Conservation (phyloP, 2,329 filamentous ascomycete species). For the Allantophomopsis lycopodina region DNA sequence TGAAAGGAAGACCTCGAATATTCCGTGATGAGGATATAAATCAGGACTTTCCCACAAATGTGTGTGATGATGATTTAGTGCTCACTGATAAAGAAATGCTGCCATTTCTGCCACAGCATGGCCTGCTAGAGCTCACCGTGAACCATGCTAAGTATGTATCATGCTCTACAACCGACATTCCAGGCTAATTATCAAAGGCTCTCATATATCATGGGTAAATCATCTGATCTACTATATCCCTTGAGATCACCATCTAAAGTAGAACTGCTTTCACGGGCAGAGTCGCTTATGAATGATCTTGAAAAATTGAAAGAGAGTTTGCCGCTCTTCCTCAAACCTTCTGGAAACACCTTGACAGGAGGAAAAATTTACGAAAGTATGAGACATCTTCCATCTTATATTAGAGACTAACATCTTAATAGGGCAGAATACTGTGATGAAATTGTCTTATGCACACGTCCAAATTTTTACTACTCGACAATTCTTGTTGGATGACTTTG, state of each 20-base stretch:
- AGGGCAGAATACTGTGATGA: conserved; percentile 36
- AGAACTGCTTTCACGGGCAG: conserved; percentile 22
- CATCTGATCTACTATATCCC: conserved; percentile 26
- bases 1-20: conserved; percentile 43
- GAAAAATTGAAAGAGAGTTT: conserved; percentile 24
- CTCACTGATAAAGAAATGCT: background rate
- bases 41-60: conserved; percentile 38
- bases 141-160: conserved; percentile 14
- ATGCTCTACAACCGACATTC: too few species aligned
- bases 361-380: conserved; percentile 10
- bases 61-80: conserved; percentile 43
- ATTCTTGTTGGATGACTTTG: conserved; percentile 31
- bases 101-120: conserved; percentile 14
- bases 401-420: conserved; percentile 30
- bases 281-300: conserved; percentile 23
- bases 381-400: conserved; percentile 27
- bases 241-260: conserved; percentile 18
- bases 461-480: conserved; percentile 40
- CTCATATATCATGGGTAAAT: conserved; percentile 22
- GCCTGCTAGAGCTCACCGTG: conserved; percentile 16
- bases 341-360: conserved; percentile 1
- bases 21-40: conserved; percentile 52
- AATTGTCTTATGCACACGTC: conserved; percentile 38
- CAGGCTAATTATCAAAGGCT: conserved; percentile 17
- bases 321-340: conserved; percentile 17